Base-by-base conservation (phyloP, 2,329 filamentous ascomycete genomes). In the Sporothrix phasma region DNA sequence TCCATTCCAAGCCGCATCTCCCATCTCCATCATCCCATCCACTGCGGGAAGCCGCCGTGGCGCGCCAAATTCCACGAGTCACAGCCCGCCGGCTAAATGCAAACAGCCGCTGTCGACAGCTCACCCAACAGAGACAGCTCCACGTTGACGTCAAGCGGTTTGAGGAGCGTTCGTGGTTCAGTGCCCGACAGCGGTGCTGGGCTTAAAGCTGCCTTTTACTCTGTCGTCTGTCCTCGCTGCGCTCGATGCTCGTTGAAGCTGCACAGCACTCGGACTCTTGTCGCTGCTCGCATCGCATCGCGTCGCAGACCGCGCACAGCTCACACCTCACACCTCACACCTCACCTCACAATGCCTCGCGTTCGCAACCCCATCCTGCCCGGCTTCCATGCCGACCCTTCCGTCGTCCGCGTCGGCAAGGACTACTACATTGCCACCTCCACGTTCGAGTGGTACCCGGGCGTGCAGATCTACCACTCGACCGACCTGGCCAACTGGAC, bases 321-420 rank as follows among this genome's bases (percentile, higher is more conserved):
- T n/a, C 43, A 19, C 43, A 19, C 43, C 24, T 29, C 46, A 13
- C 45, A 22, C 24, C 22, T 29, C 8, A 4, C 11, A 24, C 13
- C 15, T 26, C 22, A 3, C 22, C 11, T 26, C 51, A 37, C 1
- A 2, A 68, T 67, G 66, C 66, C 67, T 41, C 67, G 59, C 41
- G 63, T 69, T 34, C 65, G 67, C 41, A 85, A 84, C 66, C 81
- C 81, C 10, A 82, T 84, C 68, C 76, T 84, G 24, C 81, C 81
- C 17, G 81, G 81, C 37, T 84, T 83, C 73, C 81, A 84, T 69
- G 74, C 81, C 45, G 81, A 84, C 72, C 81, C 81, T 24, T 83
- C 81, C 13, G 39, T 66, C 8, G 22, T 68, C 26, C 68, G 66
- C 43, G 64, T 67, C 51, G 67, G 65, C 58, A 39, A 78, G 39